Evolutionary conservation across 768 basidiomycete genomes (phyloP).

Genomic region (Tricholoma saponaceum): DNA sequence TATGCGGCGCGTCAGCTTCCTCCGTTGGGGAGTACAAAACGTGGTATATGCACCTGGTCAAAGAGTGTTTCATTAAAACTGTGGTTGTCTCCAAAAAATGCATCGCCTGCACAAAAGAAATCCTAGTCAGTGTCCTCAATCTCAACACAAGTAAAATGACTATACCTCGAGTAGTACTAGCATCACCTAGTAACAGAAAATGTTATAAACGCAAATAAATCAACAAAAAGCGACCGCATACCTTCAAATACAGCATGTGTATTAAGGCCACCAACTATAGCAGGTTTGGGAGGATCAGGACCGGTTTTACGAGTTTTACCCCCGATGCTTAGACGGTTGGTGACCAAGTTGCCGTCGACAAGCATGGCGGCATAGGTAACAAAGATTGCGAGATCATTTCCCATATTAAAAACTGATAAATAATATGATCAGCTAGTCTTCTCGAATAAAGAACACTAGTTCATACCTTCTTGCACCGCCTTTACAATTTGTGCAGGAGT

Average conservation of each 20-base stretch:
- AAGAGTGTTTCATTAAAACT: neutral
- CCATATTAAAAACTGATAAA: constrained; percentile 19
- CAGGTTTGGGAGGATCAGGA: too few relatives aligned
- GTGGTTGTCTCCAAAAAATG: neutral
- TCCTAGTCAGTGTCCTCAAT: neutral
- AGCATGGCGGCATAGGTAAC: constrained; percentile 22
- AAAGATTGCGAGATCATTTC: constrained; percentile 16
- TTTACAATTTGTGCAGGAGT: neutral
- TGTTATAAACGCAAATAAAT: neutral
- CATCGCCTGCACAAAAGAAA: neutral
- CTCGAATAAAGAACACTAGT: neutral
- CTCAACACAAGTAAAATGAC: neutral
- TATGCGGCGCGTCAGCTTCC: neutral
- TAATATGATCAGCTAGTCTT: neutral
- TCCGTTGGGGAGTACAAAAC: neutral
- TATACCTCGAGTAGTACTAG: neutral
- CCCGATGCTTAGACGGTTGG: constrained; percentile 20
- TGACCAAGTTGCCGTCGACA: constrained; percentile 20
- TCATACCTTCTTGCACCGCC: neutral
- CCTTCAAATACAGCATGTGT: neutral
- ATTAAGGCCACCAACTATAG: neutral
- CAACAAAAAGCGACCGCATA: neutral
- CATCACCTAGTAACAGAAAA: neutral
- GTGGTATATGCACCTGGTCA: neutral
- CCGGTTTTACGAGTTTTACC: constrained; percentile 20